Percentiles rank a stretch among this genome's conserved stretches.
phyloP scores from a whole-genome alignment of 1,284 basidiomycete species.

The Fomitiporia mediterranea region DNA sequence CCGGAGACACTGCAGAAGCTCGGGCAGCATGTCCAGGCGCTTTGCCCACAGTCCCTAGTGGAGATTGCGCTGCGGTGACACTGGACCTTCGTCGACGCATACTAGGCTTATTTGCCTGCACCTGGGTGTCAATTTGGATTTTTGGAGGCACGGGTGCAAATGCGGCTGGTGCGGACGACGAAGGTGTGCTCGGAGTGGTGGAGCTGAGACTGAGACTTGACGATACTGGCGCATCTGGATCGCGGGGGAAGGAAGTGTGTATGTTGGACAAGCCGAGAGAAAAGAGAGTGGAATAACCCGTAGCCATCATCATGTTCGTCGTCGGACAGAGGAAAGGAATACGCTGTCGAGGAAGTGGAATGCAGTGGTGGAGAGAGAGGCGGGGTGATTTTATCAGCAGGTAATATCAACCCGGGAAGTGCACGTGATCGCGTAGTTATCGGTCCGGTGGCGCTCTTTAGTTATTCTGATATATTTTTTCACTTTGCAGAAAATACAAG shows the following conservation, averaged over 20 bases:
- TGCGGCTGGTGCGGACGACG: not conserved
- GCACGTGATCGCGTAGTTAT: not conserved
- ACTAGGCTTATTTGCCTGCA: slow-evolving; percentile 25
- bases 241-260: slow-evolving; percentile 12
- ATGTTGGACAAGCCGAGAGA: slow-evolving; percentile 19
- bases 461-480: not conserved
- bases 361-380: not conserved
- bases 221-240: not conserved
- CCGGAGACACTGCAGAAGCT: slow-evolving; percentile 40
- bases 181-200: slow-evolving; percentile 9
- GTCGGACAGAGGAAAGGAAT: not conserved
- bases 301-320: slow-evolving; percentile 12
- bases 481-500: not conserved
- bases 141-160: slow-evolving; percentile 10
- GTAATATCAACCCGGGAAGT: not conserved
- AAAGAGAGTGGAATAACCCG: slow-evolving; percentile 18
- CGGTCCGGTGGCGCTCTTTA: not conserved
- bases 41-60: slow-evolving; percentile 43
- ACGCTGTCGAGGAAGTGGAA: not conserved
- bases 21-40: slow-evolving; percentile 39
- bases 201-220: slow-evolving; percentile 2
- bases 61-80: slow-evolving; percentile 35
- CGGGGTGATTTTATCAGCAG: not conserved
- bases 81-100: slow-evolving; percentile 53
- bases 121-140: slow-evolving; percentile 19